Conservation (phyloP, 2,329 filamentous ascomycete species). For the Fusarium hainanense region DNA sequence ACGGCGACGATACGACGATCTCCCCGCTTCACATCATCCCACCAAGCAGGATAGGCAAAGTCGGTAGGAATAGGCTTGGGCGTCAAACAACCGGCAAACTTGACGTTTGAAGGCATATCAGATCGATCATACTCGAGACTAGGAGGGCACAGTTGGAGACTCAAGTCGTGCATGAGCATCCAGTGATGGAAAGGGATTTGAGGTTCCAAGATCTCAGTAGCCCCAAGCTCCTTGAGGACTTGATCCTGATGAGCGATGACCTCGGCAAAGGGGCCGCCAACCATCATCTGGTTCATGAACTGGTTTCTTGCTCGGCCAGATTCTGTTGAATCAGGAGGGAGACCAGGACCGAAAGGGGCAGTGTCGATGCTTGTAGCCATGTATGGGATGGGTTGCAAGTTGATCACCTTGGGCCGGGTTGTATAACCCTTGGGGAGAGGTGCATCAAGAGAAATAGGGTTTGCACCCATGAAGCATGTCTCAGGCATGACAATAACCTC, state of each 20-base stretch:
- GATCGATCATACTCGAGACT: constrained; percentile 54
- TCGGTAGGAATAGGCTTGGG: constrained; percentile 46
- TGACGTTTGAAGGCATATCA: constrained; percentile 53
- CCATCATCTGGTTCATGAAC: constrained; percentile 42
- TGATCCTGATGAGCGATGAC: constrained; percentile 39
- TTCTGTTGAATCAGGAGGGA: constrained; percentile 53
- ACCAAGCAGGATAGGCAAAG: constrained; percentile 57
- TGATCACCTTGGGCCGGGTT: constrained; percentile 52
- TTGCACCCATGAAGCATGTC: constrained; percentile 51
- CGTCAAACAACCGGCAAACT: constrained; percentile 57
- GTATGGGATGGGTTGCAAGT: constrained; percentile 54
- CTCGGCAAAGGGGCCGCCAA: constrained; percentile 38
- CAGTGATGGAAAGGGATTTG: constrained; percentile 45
- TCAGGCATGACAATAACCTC: constrained; percentile 59
- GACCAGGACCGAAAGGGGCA: constrained; percentile 52
- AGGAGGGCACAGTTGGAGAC: constrained; percentile 53
- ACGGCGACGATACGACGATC: constrained; percentile 58
- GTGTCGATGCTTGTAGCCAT: constrained; percentile 52
- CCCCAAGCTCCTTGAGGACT: constrained; percentile 48
- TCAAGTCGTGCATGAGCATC: constrained; percentile 48
- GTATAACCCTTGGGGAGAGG: constrained; percentile 53
- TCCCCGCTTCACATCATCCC: constrained; percentile 53
- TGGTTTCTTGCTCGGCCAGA: constrained; percentile 52
- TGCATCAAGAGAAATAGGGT: constrained; percentile 53
- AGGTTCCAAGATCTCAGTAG: constrained; percentile 32